Conservation (phyloP, 176 grass and related monocot species). For the Coix lacrymajobi region DNA sequence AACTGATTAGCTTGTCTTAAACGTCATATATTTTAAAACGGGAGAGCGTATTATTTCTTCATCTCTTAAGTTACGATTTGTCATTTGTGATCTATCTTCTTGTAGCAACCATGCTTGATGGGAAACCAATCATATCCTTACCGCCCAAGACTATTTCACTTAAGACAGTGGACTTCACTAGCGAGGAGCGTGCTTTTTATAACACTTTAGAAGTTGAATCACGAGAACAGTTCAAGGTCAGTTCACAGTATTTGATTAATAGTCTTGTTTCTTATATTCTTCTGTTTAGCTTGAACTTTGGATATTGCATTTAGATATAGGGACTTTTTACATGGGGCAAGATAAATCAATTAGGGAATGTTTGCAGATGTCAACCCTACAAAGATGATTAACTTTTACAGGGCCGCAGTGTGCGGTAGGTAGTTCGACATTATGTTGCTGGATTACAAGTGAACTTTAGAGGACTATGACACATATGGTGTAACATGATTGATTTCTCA, state of each 20-base stretch:
- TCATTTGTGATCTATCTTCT: conserved; percentile 12
- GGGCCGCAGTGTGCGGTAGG: background rate
- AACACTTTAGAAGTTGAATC: conserved; percentile 82
- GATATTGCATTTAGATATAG: background rate
- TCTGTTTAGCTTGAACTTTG: conserved; percentile 20
- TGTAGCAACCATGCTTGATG: conserved; percentile 77
- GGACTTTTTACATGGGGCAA: background rate
- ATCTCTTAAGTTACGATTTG: conserved; percentile 7
- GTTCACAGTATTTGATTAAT: conserved; percentile 16
- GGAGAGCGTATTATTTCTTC: background rate
- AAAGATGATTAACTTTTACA: background rate
- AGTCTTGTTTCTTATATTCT: background rate
- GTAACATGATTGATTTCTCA: background rate
- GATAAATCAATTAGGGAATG: background rate
- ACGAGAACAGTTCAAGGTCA: conserved; percentile 91
- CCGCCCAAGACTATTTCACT: conserved; percentile 82
- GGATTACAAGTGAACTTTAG: background rate
- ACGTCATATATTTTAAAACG: background rate
- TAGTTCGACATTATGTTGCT: background rate
- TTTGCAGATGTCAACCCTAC: background rate
- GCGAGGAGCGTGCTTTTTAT: conserved; percentile 85
- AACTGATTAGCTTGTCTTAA: background rate
- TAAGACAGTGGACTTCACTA: conserved; percentile 72
- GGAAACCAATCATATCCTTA: conserved; percentile 83
- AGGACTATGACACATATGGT: background rate